These are phyloP conservation scores for Oryza brachyantha DNA, from an alignment of 176 grass and related monocot species.

Conservation along the genomic window DNA sequence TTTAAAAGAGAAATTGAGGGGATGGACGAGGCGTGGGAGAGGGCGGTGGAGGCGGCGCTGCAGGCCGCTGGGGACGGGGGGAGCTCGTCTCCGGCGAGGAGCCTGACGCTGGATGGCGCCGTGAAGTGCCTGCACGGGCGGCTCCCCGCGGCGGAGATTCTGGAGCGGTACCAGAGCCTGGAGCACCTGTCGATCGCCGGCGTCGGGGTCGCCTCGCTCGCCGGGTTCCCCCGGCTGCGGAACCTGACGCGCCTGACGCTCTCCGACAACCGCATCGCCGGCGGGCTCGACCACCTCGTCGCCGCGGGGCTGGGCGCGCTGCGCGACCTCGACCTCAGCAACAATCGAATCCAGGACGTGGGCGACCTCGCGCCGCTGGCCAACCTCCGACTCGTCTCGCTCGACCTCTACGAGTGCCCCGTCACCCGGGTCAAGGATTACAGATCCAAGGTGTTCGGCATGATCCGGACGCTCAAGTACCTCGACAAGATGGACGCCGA, in stretches of 20 bases:
- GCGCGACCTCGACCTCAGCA: slow-evolving; percentile 90
- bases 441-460: slow-evolving; percentile 75
- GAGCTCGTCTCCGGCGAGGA: slow-evolving; percentile 60
- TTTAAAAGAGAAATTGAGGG: slow-evolving; percentile 1
- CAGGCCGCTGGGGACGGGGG: slow-evolving; percentile 49
- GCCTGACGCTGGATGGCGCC: slow-evolving; percentile 79
- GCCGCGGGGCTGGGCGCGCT: slow-evolving; percentile 66
- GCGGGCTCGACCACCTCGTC: slow-evolving; percentile 84
- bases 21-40: slow-evolving; percentile 95
- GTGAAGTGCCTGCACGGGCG: slow-evolving; percentile 86
- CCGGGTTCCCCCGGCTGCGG: slow-evolving; percentile 72
- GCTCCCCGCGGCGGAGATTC: slow-evolving; percentile 66
- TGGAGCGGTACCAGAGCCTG: slow-evolving; percentile 80
- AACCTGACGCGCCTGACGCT: slow-evolving; percentile 82
- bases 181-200: slow-evolving; percentile 92
- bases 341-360: slow-evolving; percentile 82
- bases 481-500: slow-evolving; percentile 94
- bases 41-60: slow-evolving; percentile 89
- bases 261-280: slow-evolving; percentile 92
- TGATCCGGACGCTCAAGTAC: slow-evolving; percentile 88
- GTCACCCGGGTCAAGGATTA: slow-evolving; percentile 85
- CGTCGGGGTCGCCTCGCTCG: slow-evolving; percentile 71
- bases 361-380: slow-evolving; percentile 82
- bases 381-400: slow-evolving; percentile 66
- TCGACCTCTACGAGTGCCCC: slow-evolving; percentile 96